Evolutionary conservation across 139 green algal genomes (phyloP).

Genomic region (Coelastrella sp.): DNA sequence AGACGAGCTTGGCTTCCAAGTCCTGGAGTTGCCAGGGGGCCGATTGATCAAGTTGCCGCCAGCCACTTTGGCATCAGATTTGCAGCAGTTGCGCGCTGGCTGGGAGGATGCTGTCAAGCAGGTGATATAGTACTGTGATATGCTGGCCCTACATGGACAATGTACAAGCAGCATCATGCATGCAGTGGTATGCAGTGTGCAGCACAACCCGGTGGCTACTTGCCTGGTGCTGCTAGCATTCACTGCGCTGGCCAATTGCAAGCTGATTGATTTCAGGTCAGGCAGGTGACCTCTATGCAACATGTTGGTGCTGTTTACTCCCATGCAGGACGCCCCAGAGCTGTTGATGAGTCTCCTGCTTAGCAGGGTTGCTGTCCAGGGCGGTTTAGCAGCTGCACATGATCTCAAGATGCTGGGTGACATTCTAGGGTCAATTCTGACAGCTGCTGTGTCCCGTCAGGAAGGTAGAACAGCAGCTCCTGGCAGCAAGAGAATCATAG

Average conservation of each 20-base stretch:
- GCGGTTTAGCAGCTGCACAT: not conserved
- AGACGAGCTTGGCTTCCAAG: not conserved
- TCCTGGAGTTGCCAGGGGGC: slow-evolving; percentile 1
- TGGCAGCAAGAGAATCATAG: too few species aligned
- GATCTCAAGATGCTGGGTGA: slow-evolving; percentile 10
- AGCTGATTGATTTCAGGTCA: too few species aligned
- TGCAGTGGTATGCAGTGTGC: too few species aligned
- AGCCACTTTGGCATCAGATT: not conserved
- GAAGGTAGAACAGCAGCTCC: not conserved
- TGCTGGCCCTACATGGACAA: too few species aligned
- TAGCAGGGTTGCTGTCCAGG: not conserved
- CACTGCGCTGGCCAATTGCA: too few species aligned
- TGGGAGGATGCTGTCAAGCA: not conserved
- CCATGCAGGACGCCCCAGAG: not conserved
- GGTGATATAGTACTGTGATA: not conserved
- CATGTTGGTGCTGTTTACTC: too few species aligned
- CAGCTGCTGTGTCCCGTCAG: not conserved
- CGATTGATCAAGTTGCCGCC: not conserved
- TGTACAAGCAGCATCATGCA: too few species aligned
- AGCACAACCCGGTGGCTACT: too few species aligned
- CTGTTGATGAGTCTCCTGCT: slow-evolving; percentile 3
- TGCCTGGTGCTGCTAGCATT: too few species aligned
- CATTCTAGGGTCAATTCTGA: not conserved
- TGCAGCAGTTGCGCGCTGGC: not conserved
- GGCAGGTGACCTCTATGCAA: too few species aligned